Percentiles rank a stretch among this genome's conserved stretches.
These are phyloP conservation scores for Colletotrichum sp. DNA, from an alignment of 2,329 filamentous ascomycete genomes.

Conservation along the genomic window DNA sequence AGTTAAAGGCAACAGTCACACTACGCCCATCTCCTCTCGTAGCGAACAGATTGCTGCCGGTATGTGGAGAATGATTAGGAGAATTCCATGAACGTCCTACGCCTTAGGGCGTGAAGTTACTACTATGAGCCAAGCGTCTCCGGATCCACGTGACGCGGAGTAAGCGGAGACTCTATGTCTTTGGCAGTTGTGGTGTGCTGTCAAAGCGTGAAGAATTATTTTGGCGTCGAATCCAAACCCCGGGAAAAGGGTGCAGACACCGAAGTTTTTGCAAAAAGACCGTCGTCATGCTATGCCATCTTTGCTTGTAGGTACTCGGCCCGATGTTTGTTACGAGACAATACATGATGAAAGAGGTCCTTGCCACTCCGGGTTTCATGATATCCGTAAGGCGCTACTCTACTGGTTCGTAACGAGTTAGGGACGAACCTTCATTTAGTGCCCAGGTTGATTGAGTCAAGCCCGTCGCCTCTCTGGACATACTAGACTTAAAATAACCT, in stretches of 20 bases:
- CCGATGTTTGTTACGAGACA: background rate
- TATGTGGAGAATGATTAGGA: background rate
- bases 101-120: background rate
- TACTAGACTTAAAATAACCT: background rate
- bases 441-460: background rate
- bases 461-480: background rate
- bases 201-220: background rate
- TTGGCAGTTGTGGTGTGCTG: background rate
- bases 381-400: background rate
- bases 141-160: background rate
- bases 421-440: background rate
- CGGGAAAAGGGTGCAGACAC: background rate
- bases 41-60: background rate
- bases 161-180: background rate
- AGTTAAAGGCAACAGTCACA: background rate
- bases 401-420: background rate
- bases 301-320: background rate
- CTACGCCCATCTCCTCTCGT: background rate
- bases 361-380: background rate
- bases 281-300: background rate
- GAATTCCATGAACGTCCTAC: background rate
- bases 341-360: background rate
- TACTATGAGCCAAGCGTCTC: background rate
- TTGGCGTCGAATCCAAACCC: background rate
- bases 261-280: background rate